These are phyloP conservation scores for Pythium guiyangense DNA, from an alignment of 352 stramenopile species.

Conservation along the genomic window DNA sequence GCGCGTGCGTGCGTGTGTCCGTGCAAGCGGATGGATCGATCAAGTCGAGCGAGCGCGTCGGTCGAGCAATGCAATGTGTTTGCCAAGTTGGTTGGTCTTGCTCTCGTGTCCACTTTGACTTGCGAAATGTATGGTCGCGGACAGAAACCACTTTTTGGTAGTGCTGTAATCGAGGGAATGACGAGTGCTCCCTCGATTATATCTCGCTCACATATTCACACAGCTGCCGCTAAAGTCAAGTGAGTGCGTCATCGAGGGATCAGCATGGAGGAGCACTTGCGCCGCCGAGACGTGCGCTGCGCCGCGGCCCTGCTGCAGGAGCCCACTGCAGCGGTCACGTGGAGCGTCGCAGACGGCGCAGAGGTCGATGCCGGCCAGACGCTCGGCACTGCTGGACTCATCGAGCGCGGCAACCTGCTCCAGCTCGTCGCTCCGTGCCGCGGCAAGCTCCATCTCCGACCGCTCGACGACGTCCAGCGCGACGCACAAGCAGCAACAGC, in stretches of 20 bases:
- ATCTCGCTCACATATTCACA: neutral
- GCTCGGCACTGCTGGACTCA: constrained; percentile 40
- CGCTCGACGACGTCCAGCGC: neutral
- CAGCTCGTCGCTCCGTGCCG: constrained; percentile 83
- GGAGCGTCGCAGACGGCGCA: constrained; percentile 37
- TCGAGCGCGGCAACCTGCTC: constrained; percentile 57
- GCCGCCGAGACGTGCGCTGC: constrained; percentile 46
- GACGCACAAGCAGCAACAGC: neutral
- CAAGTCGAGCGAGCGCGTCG: too few relatives aligned
- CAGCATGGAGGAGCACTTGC: constrained; percentile 50
- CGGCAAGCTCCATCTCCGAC: constrained; percentile 67
- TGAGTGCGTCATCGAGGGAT: too few relatives aligned
- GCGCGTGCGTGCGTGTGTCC: neutral
- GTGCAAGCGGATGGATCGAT: too few relatives aligned
- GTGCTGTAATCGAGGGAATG: too few relatives aligned
- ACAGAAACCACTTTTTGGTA: too few relatives aligned
- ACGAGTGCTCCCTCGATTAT: neutral
- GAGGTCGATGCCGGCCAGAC: constrained; percentile 55
- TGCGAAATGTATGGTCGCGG: too few relatives aligned
- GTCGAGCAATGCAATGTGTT: too few relatives aligned
- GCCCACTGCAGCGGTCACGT: constrained; percentile 24
- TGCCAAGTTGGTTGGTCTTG: too few relatives aligned
- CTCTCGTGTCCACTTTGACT: too few relatives aligned
- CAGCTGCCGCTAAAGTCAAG: too few relatives aligned
- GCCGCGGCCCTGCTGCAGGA: constrained; percentile 19